phyloP scores from a whole-genome alignment of 2,329 filamentous ascomycete species.

The Pseudogymnoascus sp. region DNA sequence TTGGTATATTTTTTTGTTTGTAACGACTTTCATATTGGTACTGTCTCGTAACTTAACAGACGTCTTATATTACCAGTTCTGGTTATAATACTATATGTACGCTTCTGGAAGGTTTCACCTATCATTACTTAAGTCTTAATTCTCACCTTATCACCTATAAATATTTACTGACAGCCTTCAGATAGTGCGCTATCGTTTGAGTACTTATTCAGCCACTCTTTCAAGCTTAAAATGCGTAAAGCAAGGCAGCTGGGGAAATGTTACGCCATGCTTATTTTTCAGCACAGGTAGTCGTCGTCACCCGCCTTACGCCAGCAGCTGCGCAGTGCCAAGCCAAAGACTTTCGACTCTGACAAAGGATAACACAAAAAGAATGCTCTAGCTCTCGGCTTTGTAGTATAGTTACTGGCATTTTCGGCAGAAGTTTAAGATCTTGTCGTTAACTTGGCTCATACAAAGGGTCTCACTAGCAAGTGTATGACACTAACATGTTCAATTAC shows the following conservation, averaged over 20 bases:
- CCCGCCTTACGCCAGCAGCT: not conserved
- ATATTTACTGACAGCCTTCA: not conserved
- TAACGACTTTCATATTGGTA: not conserved
- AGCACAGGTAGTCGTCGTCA: not conserved
- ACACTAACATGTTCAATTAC: not conserved
- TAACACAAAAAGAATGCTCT: not conserved
- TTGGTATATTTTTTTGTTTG: not conserved
- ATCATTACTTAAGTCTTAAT: too few species aligned
- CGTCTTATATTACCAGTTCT: not conserved
- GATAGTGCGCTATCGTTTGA: not conserved
- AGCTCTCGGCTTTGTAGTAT: not conserved
- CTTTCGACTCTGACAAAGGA: not conserved
- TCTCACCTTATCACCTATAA: not conserved
- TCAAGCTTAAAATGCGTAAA: not conserved
- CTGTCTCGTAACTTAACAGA: not conserved
- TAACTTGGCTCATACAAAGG: not conserved
- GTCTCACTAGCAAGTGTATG: not conserved
- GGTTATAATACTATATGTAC: not conserved
- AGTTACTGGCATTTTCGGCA: not conserved
- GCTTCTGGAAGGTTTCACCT: not conserved
- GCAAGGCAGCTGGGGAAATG: not conserved
- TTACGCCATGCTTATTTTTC: conserved; percentile 1
- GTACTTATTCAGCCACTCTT: not conserved
- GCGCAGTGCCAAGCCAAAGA: not conserved
- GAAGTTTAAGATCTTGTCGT: not conserved